phyloP scores from a whole-genome alignment of 371 early-diverging fungal genomes.

The Mucor saturninus region DNA sequence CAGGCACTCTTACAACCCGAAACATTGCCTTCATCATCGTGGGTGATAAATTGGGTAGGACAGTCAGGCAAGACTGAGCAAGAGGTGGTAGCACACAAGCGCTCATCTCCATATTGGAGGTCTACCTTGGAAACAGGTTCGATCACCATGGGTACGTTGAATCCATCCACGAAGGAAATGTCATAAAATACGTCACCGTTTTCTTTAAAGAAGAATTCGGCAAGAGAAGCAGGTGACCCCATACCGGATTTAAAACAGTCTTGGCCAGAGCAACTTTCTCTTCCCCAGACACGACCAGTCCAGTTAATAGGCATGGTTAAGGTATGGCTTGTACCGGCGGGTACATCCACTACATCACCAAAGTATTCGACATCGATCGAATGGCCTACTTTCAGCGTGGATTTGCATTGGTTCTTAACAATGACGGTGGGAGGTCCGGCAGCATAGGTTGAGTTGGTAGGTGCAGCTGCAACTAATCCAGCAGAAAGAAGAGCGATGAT shows the following conservation, averaged over 20 bases:
- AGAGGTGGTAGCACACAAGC: slow-evolving; percentile 32
- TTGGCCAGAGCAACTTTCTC: slow-evolving; percentile 24
- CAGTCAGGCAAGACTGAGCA: slow-evolving; percentile 40
- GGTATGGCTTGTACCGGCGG: slow-evolving; percentile 23
- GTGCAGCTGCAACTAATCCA: slow-evolving; percentile 14
- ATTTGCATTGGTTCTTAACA: slow-evolving; percentile 22
- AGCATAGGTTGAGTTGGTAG: background rate
- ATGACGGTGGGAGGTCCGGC: slow-evolving; percentile 19
- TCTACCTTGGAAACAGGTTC: slow-evolving; percentile 27
- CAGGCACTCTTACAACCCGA: slow-evolving; percentile 46
- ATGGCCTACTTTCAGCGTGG: slow-evolving; percentile 16
- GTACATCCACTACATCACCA: slow-evolving; percentile 19
- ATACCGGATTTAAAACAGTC: slow-evolving; percentile 31
- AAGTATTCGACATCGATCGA: slow-evolving; percentile 23
- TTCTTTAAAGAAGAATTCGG: slow-evolving; percentile 43
- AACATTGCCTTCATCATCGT: slow-evolving; percentile 29
- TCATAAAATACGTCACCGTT: slow-evolving; percentile 38
- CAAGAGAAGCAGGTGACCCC: slow-evolving; percentile 37
- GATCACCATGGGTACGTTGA: slow-evolving; percentile 43
- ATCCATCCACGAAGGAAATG: slow-evolving; percentile 49
- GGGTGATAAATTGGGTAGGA: slow-evolving; percentile 34
- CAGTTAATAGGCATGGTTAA: slow-evolving; percentile 31
- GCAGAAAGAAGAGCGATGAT: slow-evolving; percentile 10
- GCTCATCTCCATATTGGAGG: slow-evolving; percentile 18
- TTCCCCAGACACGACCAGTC: slow-evolving; percentile 49